Percentiles rank a stretch among this genome's conserved stretches.
These are phyloP conservation scores for Apiotrichum akiyoshidainum DNA, from an alignment of 1,284 basidiomycete genomes.

Conservation along the genomic window DNA sequence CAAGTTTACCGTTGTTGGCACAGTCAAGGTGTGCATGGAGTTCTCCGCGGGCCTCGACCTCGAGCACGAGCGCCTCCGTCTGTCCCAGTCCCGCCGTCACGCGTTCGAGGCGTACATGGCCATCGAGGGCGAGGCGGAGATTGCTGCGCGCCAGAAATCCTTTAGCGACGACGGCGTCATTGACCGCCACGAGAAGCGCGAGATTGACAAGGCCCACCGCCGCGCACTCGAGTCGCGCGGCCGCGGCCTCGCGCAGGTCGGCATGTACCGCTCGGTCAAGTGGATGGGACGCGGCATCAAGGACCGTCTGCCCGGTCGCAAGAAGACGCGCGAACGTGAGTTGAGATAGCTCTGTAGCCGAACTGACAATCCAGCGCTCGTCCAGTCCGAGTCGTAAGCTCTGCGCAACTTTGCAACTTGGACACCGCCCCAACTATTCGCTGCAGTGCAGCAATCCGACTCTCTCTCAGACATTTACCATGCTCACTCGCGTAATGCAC, in stretches of 20 bases:
- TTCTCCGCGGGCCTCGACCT: constrained; percentile 55
- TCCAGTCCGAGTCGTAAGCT: constrained; percentile 42
- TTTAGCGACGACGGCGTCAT: constrained; percentile 54
- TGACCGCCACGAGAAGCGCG: constrained; percentile 52
- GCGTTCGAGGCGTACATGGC: constrained; percentile 53
- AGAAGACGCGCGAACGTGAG: constrained; percentile 49
- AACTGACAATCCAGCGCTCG: constrained; percentile 27
- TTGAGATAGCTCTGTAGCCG: constrained; percentile 6
- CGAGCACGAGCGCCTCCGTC: constrained; percentile 51
- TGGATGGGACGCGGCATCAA: constrained; percentile 53
- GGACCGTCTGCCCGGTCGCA: constrained; percentile 39
- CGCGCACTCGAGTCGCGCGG: constrained; percentile 55
- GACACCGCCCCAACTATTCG: no score
- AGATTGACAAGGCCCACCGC: constrained; percentile 53
- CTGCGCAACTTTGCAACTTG: no score
- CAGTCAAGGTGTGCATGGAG: constrained; percentile 50
- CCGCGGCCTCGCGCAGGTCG: constrained; percentile 57
- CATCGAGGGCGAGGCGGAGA: constrained; percentile 59
- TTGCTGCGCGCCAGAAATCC: constrained; percentile 57
- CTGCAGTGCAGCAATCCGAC: no score
- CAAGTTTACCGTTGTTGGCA: constrained; percentile 57
- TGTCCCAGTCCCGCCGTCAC: constrained; percentile 48
- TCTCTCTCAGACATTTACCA: no score
- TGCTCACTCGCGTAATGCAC: no score
- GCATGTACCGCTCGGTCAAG: constrained; percentile 55